Conservation (phyloP, 164 flowering plant genomes). For the Nelumbo lutea region DNA sequence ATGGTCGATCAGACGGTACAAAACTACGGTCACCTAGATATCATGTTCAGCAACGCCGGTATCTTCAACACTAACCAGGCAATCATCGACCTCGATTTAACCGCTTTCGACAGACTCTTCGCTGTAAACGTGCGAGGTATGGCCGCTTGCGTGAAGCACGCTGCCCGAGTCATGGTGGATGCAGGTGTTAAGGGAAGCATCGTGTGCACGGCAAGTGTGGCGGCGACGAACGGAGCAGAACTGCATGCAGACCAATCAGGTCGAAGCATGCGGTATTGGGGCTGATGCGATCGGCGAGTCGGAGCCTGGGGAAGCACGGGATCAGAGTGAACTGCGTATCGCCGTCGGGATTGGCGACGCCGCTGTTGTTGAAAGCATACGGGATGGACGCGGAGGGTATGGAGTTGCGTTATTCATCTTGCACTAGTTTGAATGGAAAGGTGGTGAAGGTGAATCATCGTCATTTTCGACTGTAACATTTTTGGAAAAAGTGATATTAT, state of each 20-base stretch:
- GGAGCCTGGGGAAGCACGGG: too few species aligned
- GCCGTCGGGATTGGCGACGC: conserved; percentile 10
- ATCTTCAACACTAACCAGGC: conserved; percentile 3
- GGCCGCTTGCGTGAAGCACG: too few species aligned
- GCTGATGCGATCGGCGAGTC: too few species aligned
- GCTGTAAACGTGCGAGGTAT: conserved; percentile 13
- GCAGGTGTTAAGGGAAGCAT: conserved; percentile 14
- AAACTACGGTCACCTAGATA: conserved; percentile 18
- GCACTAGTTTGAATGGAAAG: not conserved
- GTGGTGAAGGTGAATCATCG: not conserved
- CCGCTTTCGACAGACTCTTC: conserved; percentile 2
- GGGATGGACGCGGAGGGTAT: not conserved
- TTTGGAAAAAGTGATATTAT: too few species aligned
- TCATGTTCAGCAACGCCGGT: conserved; percentile 22
- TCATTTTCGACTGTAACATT: too few species aligned
- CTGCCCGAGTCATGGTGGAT: conserved; percentile 15
- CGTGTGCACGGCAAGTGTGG: too few species aligned
- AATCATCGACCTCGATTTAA: conserved; percentile 7
- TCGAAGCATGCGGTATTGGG: too few species aligned
- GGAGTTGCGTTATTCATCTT: not conserved
- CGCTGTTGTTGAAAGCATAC: not conserved
- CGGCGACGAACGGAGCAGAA: conserved; percentile 13
- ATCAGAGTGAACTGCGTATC: conserved; percentile 13
- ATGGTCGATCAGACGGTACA: conserved; percentile 12
- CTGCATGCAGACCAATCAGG: too few species aligned